A percentile compares a stretch with the other conserved stretches of the same genome.
Conservation (phyloP, 805 yeast genomes). For the Spencermartinsiella europaea region DNA sequence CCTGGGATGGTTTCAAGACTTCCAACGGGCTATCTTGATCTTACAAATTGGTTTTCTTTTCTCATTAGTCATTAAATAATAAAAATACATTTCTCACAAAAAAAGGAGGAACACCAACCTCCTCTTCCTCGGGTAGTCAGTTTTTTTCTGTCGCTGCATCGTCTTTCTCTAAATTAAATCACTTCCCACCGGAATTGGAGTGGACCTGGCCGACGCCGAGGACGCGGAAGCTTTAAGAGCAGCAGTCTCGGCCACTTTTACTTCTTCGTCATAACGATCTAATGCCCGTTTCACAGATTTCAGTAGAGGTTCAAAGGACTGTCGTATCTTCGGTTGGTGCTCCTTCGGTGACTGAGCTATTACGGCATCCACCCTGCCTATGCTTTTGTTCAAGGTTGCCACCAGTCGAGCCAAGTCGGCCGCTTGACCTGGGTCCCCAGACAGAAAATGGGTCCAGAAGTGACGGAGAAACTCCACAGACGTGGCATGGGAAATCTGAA, state of each 20-base stretch:
- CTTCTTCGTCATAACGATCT: constrained; percentile 40
- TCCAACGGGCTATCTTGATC: constrained; percentile 42
- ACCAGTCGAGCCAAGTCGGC: constrained; percentile 42
- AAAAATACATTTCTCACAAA: too few species aligned
- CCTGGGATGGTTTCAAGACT: constrained; percentile 81
- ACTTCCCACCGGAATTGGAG: too few species aligned
- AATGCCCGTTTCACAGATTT: constrained; percentile 45
- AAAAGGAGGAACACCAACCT: too few species aligned
- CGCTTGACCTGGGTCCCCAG: constrained; percentile 39
- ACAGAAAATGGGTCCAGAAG: constrained; percentile 46
- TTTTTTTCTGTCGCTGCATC: too few species aligned
- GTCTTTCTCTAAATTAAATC: too few species aligned
- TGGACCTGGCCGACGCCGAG: too few species aligned
- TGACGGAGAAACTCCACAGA: constrained; percentile 71
- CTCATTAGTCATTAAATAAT: too few species aligned
- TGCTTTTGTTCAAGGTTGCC: constrained; percentile 44
- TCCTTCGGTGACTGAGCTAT: constrained; percentile 18
- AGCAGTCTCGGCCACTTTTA: constrained; percentile 18
- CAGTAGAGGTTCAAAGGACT: constrained; percentile 39
- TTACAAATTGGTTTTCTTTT: too few species aligned
- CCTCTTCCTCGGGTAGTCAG: too few species aligned
- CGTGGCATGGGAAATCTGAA: constrained; percentile 62
- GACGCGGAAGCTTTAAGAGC: too few species aligned
- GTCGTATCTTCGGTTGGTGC: constrained; percentile 15
- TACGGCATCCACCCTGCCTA: constrained; percentile 39